Base-by-base conservation (phyloP, 2,329 filamentous ascomycete species). In the Phyllosticta citrichinensis region DNA sequence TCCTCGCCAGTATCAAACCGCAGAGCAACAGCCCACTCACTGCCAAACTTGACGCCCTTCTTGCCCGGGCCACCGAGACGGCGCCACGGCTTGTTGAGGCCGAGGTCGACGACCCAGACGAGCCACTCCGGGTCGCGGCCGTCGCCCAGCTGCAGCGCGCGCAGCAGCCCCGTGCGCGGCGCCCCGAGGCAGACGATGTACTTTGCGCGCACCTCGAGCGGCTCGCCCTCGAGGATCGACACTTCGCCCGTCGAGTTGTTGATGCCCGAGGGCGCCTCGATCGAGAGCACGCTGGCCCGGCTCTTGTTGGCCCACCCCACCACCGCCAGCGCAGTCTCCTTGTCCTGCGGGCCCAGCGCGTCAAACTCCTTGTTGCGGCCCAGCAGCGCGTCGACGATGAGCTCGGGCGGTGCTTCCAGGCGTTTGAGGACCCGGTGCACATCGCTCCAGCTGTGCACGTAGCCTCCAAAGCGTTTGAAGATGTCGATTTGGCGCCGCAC, bases 281-380 rank as follows among this genome's bases (percentile, higher is more conserved):
- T 84, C 0, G 91, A 89, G 20, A 99, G 77, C 2, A 94, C 87
- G 62, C 87, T 86, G 0, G 91, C 86, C 65, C 91, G 89, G 70
- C 87, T 89, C 65, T 91, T 87, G 70, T 97, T 97, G 2, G 91
- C 88, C 91, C 92, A 97, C 64, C 91, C 88, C 68, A 97, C 94
- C 69, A 97, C 83, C 69, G 95, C 88, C 69, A 95, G 92, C 0
- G 91, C 89, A 0, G 87, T 88, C 3, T 87, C 86, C 71, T 95
- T 90, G 65, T 96, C 89, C 17, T 88, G 87, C 2, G 87, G 88
- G 40, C 90, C 84, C 27, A 97, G 80, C 67, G 95, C 91, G 66
- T 97, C 91, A 68, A 97, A 97, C 2, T 89, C 87, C 61, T 91
- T 85, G 53, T 94, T 91, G 64, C 94, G 83, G 3, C 91, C 91